A percentile compares a stretch with the other conserved stretches of the same genome.
These are phyloP conservation scores for Cutaneotrichosporon sp. DNA, from an alignment of 1,284 basidiomycete species.

Conservation along the genomic window DNA sequence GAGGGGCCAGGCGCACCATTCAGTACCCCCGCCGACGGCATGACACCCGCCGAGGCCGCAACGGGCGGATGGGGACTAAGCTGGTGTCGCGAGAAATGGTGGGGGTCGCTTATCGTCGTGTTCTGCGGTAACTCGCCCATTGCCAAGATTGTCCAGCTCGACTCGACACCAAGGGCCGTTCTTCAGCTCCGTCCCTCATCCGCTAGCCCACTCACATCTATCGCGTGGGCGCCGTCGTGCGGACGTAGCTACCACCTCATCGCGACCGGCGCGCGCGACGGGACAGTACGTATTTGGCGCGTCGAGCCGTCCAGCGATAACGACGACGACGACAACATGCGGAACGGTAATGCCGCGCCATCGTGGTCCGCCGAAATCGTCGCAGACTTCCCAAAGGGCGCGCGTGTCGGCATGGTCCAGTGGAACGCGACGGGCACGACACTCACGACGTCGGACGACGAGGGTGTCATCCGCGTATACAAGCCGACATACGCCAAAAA, in stretches of 20 bases:
- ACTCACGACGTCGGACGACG: constrained; percentile 80
- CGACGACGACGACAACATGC: constrained; percentile 11
- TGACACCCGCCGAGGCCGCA: constrained; percentile 50
- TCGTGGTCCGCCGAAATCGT: constrained; percentile 67
- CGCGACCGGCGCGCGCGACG: constrained; percentile 79
- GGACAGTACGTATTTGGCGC: constrained; percentile 80
- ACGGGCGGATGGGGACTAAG: constrained; percentile 86
- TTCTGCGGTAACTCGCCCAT: constrained; percentile 65
- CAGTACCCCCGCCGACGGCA: background rate
- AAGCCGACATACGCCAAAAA: constrained; percentile 56
- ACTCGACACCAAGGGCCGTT: constrained; percentile 43
- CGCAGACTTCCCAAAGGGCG: constrained; percentile 73
- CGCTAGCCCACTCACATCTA: constrained; percentile 59
- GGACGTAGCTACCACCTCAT: constrained; percentile 86
- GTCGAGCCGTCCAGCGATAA: constrained; percentile 51
- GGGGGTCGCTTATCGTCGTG: constrained; percentile 80
- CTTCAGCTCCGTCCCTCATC: constrained; percentile 35
- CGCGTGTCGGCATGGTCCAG: constrained; percentile 80
- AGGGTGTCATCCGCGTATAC: constrained; percentile 81
- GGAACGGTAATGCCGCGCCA: constrained; percentile 10
- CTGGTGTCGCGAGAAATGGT: constrained; percentile 90
- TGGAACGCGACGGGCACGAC: constrained; percentile 63
- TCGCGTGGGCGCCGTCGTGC: constrained; percentile 86
- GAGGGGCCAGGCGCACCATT: constrained; percentile 17
- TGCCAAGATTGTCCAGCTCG: constrained; percentile 58